Percentiles rank a stretch among this genome's conserved stretches.
Evolutionary conservation across 768 basidiomycete genomes (phyloP).

Genomic region (Holtermannia corniformis): DNA sequence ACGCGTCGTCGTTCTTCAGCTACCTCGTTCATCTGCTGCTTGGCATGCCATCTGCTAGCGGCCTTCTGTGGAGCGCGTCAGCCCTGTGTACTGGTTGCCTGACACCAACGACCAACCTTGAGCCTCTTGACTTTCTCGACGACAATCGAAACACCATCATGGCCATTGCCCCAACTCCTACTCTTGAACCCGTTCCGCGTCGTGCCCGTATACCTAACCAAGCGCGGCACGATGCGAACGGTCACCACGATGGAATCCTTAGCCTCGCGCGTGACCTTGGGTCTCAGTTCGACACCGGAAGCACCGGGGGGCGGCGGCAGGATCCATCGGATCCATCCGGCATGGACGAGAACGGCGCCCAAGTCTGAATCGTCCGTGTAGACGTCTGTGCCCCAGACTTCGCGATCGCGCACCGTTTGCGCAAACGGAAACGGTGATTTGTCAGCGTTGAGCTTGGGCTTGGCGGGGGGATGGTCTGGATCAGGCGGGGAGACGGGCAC

Average conservation of each 20-base stretch:
- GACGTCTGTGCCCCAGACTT: slow-evolving; percentile 45
- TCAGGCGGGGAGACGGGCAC: neutral
- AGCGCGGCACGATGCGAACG: slow-evolving; percentile 40
- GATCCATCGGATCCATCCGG: slow-evolving; percentile 42
- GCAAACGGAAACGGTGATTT: slow-evolving; percentile 1
- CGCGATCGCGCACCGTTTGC: slow-evolving; percentile 15
- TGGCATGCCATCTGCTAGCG: neutral
- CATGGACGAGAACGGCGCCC: slow-evolving; percentile 41
- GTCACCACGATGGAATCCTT: slow-evolving; percentile 28
- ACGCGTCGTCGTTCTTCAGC: neutral
- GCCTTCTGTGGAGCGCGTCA: neutral
- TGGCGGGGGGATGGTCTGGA: neutral
- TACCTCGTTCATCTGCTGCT: neutral
- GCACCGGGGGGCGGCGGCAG: neutral
- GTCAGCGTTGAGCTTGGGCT: slow-evolving; percentile 4
- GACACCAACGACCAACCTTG: slow-evolving; percentile 28
- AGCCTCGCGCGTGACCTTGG: slow-evolving; percentile 2
- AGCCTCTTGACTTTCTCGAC: slow-evolving; percentile 39
- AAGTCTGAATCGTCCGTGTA: slow-evolving; percentile 47
- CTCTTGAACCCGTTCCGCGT: slow-evolving; percentile 40
- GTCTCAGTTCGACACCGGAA: neutral
- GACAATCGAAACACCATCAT: slow-evolving; percentile 43
- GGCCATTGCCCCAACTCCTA: slow-evolving; percentile 45
- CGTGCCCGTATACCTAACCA: slow-evolving; percentile 41
- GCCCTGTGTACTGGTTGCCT: neutral